These are phyloP conservation scores for Discostella stelligeroides DNA, from an alignment of 108 stramenopile genomes.

Conservation along the genomic window DNA sequence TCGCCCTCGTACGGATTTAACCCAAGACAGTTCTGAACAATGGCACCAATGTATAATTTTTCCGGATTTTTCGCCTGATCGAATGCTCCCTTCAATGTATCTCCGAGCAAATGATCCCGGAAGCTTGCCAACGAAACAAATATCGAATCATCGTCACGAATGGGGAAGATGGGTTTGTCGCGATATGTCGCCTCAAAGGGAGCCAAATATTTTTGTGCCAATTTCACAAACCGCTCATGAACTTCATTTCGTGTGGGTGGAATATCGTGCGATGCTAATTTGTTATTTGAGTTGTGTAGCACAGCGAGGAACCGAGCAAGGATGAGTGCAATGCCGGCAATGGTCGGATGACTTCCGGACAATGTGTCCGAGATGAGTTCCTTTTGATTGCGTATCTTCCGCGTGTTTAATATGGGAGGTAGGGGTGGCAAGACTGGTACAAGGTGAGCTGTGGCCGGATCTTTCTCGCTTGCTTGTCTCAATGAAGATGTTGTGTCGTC, in stretches of 20 bases:
- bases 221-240: constrained; percentile 46
- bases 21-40: constrained; percentile 94
- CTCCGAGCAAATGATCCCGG: constrained; percentile 82
- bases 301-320: constrained; percentile 46
- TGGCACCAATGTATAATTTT: constrained; percentile 80
- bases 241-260: constrained; percentile 29
- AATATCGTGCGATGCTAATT: constrained; percentile 13
- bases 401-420: constrained; percentile 34
- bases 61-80: constrained; percentile 84
- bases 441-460: constrained; percentile 4
- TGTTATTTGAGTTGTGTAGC: constrained; percentile 44
- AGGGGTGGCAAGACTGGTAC: constrained; percentile 27
- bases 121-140: constrained; percentile 90
- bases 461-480: neutral
- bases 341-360: constrained; percentile 48
- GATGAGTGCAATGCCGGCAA: constrained; percentile 59
- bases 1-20: constrained; percentile 43
- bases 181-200: constrained; percentile 61
- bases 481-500: neutral
- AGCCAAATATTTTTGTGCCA: constrained; percentile 44
- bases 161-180: constrained; percentile 60
- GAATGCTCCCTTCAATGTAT: constrained; percentile 85
- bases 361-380: constrained; percentile 49
- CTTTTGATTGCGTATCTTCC: constrained; percentile 19
- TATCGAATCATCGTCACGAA: constrained; percentile 69